A percentile compares a stretch with the other conserved stretches of the same genome.
These are phyloP conservation scores for Scytalidium lignicola DNA, from an alignment of 2,329 filamentous ascomycete species.

Conservation along the genomic window DNA sequence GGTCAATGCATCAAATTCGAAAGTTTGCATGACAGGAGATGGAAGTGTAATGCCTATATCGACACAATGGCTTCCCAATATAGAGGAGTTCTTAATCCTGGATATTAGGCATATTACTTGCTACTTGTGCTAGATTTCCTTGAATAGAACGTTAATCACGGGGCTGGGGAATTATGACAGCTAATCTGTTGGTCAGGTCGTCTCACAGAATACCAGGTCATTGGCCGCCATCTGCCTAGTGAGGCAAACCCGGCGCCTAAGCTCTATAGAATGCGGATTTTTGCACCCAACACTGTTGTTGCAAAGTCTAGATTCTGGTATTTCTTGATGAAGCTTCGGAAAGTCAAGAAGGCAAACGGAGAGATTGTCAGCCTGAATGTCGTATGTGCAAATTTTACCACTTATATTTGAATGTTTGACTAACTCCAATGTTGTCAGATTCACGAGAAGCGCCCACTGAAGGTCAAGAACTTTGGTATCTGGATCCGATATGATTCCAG, in stretches of 20 bases:
- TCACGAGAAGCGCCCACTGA: conserved; percentile 96
- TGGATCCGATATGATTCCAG: conserved; percentile 99
- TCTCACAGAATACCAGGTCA: conserved; percentile 99
- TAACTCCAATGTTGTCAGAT: conserved; percentile 51
- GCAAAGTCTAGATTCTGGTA: conserved; percentile 99
- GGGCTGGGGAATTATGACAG: not conserved
- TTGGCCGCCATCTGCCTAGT: conserved; percentile 97
- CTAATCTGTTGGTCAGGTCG: conserved; percentile 62
- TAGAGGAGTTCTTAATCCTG: too few species aligned
- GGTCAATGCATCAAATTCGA: too few species aligned
- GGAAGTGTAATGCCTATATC: too few species aligned
- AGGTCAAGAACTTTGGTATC: conserved; percentile 99
- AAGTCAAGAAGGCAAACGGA: conserved; percentile 99
- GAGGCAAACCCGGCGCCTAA: conserved; percentile 96
- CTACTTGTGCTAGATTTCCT: too few species aligned
- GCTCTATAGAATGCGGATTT: conserved; percentile 99
- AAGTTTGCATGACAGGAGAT: too few species aligned
- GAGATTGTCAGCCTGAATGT: conserved; percentile 97
- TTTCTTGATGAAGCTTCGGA: conserved; percentile 97
- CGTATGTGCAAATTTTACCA: conserved; percentile 52
- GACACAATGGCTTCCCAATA: too few species aligned
- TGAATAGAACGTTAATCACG: too few species aligned
- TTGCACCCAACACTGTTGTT: conserved; percentile 94
- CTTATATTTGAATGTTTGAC: not conserved
- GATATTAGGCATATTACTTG: too few species aligned